Percentiles rank a stretch among this genome's conserved stretches.
phyloP scores from a whole-genome alignment of 148 eudicot genomes.

The Dianthus caryophyllus region DNA sequence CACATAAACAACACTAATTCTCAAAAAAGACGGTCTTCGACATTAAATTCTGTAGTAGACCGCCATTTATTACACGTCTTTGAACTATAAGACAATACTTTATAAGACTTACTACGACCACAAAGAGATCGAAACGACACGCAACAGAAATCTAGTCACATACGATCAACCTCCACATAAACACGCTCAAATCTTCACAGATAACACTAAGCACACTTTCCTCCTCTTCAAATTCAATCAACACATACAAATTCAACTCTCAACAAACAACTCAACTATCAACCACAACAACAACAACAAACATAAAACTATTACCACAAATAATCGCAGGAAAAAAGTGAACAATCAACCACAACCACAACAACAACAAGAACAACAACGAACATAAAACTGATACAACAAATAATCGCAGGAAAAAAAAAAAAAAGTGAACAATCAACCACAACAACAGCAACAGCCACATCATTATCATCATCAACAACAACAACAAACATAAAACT shows the following conservation, averaged over 20 bases:
- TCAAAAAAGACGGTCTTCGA: too few species aligned
- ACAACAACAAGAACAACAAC: too few species aligned
- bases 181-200: not conserved
- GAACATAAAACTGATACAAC: not conserved
- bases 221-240: not conserved
- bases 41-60: too few species aligned
- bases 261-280: not conserved
- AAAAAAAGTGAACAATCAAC: not conserved
- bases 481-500: not conserved
- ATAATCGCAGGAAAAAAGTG: not conserved
- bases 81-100: too few species aligned
- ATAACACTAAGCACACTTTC: not conserved
- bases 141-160: too few species aligned
- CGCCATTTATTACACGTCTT: too few species aligned
- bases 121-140: too few species aligned
- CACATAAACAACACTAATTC: too few species aligned
- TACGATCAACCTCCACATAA: not conserved
- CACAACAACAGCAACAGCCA: not conserved
- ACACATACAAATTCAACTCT: not conserved
- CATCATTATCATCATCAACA: not conserved
- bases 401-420: not conserved
- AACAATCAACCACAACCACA: not conserved
- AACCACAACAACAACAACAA: not conserved
- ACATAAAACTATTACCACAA: not conserved
- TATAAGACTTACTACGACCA: too few species aligned